Conservation (phyloP, 2,329 filamentous ascomycete genomes). For the Waltergamsia citrina region DNA sequence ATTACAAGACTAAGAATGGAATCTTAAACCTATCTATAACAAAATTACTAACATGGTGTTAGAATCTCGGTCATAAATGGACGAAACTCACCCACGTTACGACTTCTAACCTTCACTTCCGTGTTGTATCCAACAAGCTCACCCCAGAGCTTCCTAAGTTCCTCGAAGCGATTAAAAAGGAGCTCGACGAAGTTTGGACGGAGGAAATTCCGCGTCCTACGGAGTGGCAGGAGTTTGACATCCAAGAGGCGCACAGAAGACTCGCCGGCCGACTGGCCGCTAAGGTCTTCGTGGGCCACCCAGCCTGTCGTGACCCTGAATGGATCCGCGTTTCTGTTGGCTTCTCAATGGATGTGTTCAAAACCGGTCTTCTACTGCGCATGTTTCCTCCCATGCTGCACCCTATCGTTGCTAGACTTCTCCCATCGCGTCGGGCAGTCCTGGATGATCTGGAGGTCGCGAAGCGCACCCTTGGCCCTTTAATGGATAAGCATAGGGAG, state of each 20-base stretch:
- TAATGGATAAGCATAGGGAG: neutral
- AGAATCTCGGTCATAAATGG: no score
- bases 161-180: no score
- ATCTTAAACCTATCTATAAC: no score
- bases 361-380: constrained; percentile 18
- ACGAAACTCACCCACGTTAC: no score
- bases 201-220: no score
- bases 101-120: no score
- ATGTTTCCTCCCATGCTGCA: constrained; percentile 33
- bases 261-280: constrained; percentile 11
- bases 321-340: constrained; percentile 28
- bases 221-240: constrained; percentile 3
- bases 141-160: no score
- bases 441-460: neutral
- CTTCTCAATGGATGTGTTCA: constrained; percentile 31
- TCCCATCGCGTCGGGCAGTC: neutral
- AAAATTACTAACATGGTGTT: no score
- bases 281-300: constrained; percentile 27
- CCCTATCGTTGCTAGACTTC: constrained; percentile 18
- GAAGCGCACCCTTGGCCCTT: neutral
- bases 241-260: constrained; percentile 2
- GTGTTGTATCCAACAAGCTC: no score
- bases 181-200: no score
- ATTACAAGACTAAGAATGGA: no score
- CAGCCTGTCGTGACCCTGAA: constrained; percentile 27